Conservation (phyloP, 225 moss, liverwort and hornwort species). For the Bryoerythrophyllum caledonicum region DNA sequence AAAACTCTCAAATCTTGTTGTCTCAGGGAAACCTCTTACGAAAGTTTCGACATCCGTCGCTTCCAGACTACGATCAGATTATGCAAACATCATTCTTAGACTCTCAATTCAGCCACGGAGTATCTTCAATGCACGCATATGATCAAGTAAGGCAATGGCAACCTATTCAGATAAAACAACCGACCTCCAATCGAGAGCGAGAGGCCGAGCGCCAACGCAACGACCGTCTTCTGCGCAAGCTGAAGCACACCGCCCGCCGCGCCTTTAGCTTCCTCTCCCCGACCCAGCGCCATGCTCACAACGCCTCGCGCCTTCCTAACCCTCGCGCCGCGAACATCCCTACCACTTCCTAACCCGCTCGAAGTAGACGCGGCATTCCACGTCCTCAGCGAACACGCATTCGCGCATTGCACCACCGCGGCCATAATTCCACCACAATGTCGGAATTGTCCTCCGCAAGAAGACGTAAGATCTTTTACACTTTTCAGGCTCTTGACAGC, state of each 20-base stretch:
- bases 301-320: slow-evolving; percentile 20
- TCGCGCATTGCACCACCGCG: slow-evolving; percentile 42
- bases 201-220: slow-evolving; percentile 75
- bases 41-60: not conserved
- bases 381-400: slow-evolving; percentile 26
- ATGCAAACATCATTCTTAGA: not conserved
- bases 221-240: slow-evolving; percentile 39
- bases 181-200: slow-evolving; percentile 74
- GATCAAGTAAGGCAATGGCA: slow-evolving; percentile 1
- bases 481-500: not conserved
- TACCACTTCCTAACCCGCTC: slow-evolving; percentile 16
- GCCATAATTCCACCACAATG: slow-evolving; percentile 31
- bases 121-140: slow-evolving; percentile 15
- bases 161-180: slow-evolving; percentile 13
- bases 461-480: not conserved
- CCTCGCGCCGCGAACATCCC: slow-evolving; percentile 14
- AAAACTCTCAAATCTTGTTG: too few relatives aligned
- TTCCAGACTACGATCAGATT: not conserved
- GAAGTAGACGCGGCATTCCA: slow-evolving; percentile 11
- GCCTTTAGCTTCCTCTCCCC: slow-evolving; percentile 22
- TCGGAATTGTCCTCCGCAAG: not conserved
- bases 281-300: slow-evolving; percentile 25
- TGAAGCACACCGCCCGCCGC: slow-evolving; percentile 13
- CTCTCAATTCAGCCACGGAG: not conserved
- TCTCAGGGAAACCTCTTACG: not conserved